Percentiles rank a stretch among this genome's conserved stretches.
These are phyloP conservation scores for Xylariaceae sp. DNA, from an alignment of 2,329 filamentous ascomycete genomes.

Conservation along the genomic window DNA sequence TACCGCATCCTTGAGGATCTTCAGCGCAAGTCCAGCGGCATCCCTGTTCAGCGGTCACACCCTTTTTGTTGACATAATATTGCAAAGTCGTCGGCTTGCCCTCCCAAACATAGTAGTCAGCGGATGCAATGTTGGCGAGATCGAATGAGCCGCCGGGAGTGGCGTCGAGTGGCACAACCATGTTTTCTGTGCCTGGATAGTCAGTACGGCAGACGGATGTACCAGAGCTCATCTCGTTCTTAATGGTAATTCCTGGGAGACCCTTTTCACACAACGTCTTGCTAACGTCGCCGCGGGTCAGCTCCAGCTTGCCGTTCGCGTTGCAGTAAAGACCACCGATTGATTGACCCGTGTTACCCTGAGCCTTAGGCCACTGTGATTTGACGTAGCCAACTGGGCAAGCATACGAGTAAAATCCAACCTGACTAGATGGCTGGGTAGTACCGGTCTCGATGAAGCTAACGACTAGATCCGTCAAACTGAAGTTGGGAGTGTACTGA, in stretches of 20 bases:
- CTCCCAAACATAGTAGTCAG: constrained; percentile 73
- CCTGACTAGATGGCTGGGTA: constrained; percentile 49
- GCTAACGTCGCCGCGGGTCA: constrained; percentile 61
- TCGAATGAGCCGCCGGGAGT: constrained; percentile 53
- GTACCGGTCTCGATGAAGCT: constrained; percentile 61
- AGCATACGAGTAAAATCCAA: constrained; percentile 84
- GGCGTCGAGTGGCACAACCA: constrained; percentile 73
- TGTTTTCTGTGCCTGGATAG: constrained; percentile 87
- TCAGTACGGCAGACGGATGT: constrained; percentile 89
- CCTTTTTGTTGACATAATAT: constrained; percentile 92
- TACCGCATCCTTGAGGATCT: constrained; percentile 58
- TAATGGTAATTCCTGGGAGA: constrained; percentile 63
- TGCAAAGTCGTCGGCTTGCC: constrained; percentile 76
- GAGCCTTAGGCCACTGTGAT: constrained; percentile 76
- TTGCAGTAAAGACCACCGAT: constrained; percentile 85
- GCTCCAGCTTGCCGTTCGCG: constrained; percentile 63
- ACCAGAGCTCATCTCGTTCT: constrained; percentile 65
- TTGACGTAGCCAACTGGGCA: constrained; percentile 92
- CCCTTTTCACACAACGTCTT: constrained; percentile 72
- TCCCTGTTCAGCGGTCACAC: constrained; percentile 59
- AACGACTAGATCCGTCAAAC: constrained; percentile 49
- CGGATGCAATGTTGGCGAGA: constrained; percentile 71
- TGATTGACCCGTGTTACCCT: constrained; percentile 78
- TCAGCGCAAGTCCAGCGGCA: constrained; percentile 67
- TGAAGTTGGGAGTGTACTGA: constrained; percentile 57